Percentiles rank a stretch among this genome's conserved stretches.
phyloP scores from a whole-genome alignment of 306 rosid species.

The Pterocarpus santalinus region DNA sequence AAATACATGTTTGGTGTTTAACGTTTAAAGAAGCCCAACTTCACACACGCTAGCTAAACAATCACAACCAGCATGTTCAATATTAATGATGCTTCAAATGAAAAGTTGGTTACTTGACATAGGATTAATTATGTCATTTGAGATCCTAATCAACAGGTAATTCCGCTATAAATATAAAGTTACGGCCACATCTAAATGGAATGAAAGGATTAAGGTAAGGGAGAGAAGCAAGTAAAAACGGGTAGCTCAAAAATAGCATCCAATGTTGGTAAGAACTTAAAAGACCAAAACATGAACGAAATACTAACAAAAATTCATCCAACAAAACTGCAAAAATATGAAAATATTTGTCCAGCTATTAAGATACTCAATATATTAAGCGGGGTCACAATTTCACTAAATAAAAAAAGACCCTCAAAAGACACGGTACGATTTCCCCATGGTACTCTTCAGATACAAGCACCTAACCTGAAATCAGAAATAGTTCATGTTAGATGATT shows the following conservation, averaged over 20 bases:
- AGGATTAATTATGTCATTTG: too few species aligned
- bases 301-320: background rate
- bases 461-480: slow-evolving; percentile 44
- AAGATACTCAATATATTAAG: background rate
- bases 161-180: too few species aligned
- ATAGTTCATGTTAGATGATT: slow-evolving; percentile 2
- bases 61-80: too few species aligned
- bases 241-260: background rate
- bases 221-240: background rate
- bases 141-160: too few species aligned
- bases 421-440: slow-evolving; percentile 44
- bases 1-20: too few species aligned
- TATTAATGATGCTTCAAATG: too few species aligned
- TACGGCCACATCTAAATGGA: background rate
- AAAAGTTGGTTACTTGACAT: too few species aligned
- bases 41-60: too few species aligned
- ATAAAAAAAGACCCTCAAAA: slow-evolving; percentile 17
- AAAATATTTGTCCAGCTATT: slow-evolving; percentile 3
- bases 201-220: background rate
- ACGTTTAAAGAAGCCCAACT: too few species aligned
- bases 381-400: background rate
- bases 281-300: background rate
- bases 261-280: background rate
- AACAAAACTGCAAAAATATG: background rate
- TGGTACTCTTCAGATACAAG: slow-evolving; percentile 50